phyloP scores from a whole-genome alignment of 2,329 filamentous ascomycete species.

The Aspergillus ochraceus region DNA sequence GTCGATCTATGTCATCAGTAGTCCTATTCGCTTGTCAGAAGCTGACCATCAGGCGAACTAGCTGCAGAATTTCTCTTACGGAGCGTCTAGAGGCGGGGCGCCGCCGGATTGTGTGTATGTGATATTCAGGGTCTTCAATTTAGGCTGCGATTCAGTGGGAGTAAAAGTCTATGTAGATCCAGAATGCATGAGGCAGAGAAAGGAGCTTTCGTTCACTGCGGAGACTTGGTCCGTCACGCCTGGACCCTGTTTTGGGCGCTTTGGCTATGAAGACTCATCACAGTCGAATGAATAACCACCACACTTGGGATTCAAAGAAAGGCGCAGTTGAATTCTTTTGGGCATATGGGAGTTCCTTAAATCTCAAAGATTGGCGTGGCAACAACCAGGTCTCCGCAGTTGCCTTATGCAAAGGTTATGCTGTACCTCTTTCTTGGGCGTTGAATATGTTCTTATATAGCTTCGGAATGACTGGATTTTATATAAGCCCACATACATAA shows the following conservation, averaged over 20 bases:
- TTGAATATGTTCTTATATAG: no score
- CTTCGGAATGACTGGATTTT: no score
- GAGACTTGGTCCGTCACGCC: slow-evolving; percentile 14
- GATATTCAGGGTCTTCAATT: slow-evolving; percentile 44
- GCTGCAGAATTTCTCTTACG: slow-evolving; percentile 5
- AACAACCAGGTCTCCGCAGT: no score
- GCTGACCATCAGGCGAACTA: neutral
- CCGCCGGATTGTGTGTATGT: slow-evolving; percentile 35
- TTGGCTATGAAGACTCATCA: neutral
- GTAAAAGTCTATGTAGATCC: slow-evolving; percentile 45
- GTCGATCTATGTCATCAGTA: slow-evolving; percentile 13
- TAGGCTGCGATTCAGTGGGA: slow-evolving; percentile 31
- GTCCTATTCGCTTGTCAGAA: neutral
- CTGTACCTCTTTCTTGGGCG: no score
- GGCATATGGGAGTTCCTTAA: no score
- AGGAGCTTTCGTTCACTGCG: slow-evolving; percentile 10
- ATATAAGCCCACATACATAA: no score
- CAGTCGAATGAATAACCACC: no score
- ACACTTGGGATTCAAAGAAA: no score
- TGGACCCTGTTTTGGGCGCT: neutral
- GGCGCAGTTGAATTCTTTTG: no score
- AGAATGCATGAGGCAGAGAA: slow-evolving; percentile 16
- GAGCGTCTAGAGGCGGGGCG: neutral
- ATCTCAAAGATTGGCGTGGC: no score
- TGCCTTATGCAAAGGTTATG: no score